phyloP scores from a whole-genome alignment of 192 early-diverging fungal species.

The Pilobolus umbonatus region DNA sequence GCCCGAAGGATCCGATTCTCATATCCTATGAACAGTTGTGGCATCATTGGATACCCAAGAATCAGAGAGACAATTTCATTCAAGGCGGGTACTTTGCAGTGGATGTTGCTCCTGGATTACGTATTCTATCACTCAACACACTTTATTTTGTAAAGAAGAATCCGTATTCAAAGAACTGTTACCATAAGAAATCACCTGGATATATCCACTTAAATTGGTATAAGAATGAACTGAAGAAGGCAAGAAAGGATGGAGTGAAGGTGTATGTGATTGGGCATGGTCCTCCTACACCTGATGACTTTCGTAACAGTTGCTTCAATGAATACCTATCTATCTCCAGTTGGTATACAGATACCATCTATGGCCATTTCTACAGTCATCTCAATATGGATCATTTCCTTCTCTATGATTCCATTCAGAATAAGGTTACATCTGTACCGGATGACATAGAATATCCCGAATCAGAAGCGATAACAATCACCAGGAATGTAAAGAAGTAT shows the following conservation, averaged over 20 bases:
- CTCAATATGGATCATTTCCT: conserved; percentile 59
- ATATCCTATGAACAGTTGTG: conserved; percentile 33
- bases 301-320: conserved; percentile 32
- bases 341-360: conserved; percentile 45
- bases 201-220: conserved; percentile 42
- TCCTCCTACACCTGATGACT: conserved; percentile 45
- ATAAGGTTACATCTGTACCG: background rate
- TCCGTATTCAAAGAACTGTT: conserved; percentile 61
- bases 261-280: conserved; percentile 64
- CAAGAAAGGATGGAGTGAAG: conserved; percentile 37
- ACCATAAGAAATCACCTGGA: conserved; percentile 41
- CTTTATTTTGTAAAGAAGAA: conserved; percentile 68
- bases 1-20: conserved; percentile 13
- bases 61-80: conserved; percentile 56
- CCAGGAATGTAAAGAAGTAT: conserved; percentile 14
- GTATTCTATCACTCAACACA: conserved; percentile 61
- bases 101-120: conserved; percentile 46
- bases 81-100: conserved; percentile 59
- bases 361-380: conserved; percentile 69
- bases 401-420: conserved; percentile 4
- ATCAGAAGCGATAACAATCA: background rate
- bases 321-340: conserved; percentile 35
- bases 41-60: conserved; percentile 51
- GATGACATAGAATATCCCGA: background rate
- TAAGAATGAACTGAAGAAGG: conserved; percentile 46